Base-by-base conservation (phyloP, 2,329 filamentous ascomycete genomes). In the Rutstroemia sp. region DNA sequence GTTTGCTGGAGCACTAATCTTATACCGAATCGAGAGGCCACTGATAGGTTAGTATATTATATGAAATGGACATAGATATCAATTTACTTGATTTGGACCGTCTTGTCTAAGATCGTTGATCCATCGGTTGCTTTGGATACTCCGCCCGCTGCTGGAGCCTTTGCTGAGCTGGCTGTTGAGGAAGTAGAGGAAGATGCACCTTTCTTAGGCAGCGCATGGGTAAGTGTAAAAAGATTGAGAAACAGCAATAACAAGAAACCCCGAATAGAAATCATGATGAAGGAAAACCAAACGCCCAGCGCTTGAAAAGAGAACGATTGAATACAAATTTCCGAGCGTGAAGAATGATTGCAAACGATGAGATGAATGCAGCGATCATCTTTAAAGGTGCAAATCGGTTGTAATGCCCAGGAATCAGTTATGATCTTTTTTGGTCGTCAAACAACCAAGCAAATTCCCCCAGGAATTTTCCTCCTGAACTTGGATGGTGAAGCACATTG, bases 21-120 rank as follows among this genome's bases (percentile, higher is more conserved):
- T 79, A 72, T 79, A 82, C 52, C 80, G 77, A 38, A 83, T 76
- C 5, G 73, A 68, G 2, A 82, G 75, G 54, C 75, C 75, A 59
- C 77, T 79, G 45, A 14, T 21, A 27, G 1, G n/a, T 65, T 40
- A 53, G 48, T 3, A 23, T 8, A n/a, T 40, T 40, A 14, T 36
- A 9, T 10, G 3, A 1, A 25, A 2, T 38, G 21, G 27, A 10
- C n/a, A 21, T 8, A 19, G 10, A 12, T 19, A 19, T n/a, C 16
- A 10, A 61, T 70, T 61, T 73, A 79, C 75, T 82, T 81, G 58
- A 83, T 76, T 9, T 70, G 73, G 4, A 76, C 78, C 2, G 76
- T 82, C 54, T 73, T 75, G 63, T 83, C 79, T 23, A 83, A 65
- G 39, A 82, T 82, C 40, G 69, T 78, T 2, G 76, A 78, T 4